Evolutionary conservation across 1,284 basidiomycete genomes (phyloP).

Genomic region (Malassezia equina): DNA sequence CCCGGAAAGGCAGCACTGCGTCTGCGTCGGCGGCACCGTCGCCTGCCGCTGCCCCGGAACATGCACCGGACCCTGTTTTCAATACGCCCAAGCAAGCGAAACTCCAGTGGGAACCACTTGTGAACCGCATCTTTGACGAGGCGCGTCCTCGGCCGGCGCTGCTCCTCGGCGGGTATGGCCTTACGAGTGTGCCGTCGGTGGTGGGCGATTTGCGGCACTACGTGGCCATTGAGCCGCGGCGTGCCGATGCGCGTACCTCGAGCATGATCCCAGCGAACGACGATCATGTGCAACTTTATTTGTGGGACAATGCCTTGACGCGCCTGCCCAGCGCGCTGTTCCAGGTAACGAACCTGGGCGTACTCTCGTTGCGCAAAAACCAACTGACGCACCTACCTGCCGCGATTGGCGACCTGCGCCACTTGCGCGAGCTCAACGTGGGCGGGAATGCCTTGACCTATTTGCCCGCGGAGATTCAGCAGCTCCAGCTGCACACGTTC

Average conservation of each 20-base stretch:
- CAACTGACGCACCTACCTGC: constrained; percentile 33
- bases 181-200: constrained; percentile 15
- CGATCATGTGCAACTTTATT: constrained; percentile 15
- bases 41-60: neutral
- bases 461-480: constrained; percentile 40
- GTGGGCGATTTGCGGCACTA: constrained; percentile 24
- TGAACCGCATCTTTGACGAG: constrained; percentile 19
- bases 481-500: constrained; percentile 34
- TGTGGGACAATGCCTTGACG: constrained; percentile 31
- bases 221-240: constrained; percentile 21
- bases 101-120: constrained; percentile 10
- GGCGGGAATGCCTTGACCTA: constrained; percentile 33
- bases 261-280: neutral
- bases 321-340: constrained; percentile 40
- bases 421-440: constrained; percentile 38
- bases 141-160: constrained; percentile 14
- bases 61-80: neutral
- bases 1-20: neutral
- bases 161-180: constrained; percentile 11
- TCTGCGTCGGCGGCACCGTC: neutral
- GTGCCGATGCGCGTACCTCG: neutral
- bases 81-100: neutral
- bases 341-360: constrained; percentile 36
- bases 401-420: constrained; percentile 37
- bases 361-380: constrained; percentile 43